A percentile compares a stretch with the other conserved stretches of the same genome.
phyloP scores from a whole-genome alignment of 257 asterid species.

The Craterostigma plantagineum region DNA sequence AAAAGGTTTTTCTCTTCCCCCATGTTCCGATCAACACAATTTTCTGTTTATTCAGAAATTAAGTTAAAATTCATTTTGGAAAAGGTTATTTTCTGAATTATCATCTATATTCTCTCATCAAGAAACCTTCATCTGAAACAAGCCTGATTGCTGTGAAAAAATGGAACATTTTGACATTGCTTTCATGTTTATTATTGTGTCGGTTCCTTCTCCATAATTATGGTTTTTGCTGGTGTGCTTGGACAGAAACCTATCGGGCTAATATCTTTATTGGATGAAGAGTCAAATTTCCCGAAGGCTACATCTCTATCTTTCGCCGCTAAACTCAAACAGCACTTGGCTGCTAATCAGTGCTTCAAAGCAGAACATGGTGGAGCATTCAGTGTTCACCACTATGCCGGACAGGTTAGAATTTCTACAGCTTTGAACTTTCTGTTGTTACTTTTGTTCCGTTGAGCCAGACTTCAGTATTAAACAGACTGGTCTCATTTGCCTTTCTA shows the following conservation, averaged over 20 bases:
- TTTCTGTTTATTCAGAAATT: no score
- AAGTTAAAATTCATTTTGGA: no score
- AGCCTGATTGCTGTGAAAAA: no score
- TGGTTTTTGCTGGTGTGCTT: conserved; percentile 14
- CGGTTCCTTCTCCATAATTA: neutral
- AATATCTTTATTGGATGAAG: conserved; percentile 80
- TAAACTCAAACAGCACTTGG: conserved; percentile 70
- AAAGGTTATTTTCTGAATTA: no score
- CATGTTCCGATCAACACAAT: neutral
- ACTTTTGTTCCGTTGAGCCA: no score
- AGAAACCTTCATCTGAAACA: no score
- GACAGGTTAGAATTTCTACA: conserved; percentile 45
- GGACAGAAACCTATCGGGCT: conserved; percentile 71
- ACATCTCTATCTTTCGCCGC: conserved; percentile 53
- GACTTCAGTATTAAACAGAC: no score
- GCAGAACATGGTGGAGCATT: conserved; percentile 41
- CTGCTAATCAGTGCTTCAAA: conserved; percentile 48
- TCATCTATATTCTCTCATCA: no score
- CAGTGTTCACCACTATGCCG: conserved; percentile 54
- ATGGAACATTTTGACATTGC: no score
- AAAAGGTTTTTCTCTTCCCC: conserved; percentile 22
- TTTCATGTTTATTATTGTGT: no score
- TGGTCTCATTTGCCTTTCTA: neutral
- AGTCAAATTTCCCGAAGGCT: conserved; percentile 53
- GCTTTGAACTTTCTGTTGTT: neutral